Percentiles rank a stretch among this genome's conserved stretches.
These are phyloP conservation scores for Blastocystis sp. DNA, from an alignment of 352 stramenopile species.

Conservation along the genomic window DNA sequence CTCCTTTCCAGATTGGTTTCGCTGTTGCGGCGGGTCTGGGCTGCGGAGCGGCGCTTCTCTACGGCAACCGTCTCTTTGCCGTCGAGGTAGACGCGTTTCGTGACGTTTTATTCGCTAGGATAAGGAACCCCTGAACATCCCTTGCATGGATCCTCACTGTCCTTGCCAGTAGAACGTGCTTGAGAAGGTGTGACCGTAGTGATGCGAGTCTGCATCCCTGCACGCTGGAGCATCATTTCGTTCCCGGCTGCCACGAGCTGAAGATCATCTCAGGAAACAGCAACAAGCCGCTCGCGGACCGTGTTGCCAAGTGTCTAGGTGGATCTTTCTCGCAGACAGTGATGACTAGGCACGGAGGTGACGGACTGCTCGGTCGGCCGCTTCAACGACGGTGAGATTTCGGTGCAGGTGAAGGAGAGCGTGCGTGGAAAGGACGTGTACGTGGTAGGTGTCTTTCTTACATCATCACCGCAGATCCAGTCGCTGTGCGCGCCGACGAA, in stretches of 20 bases:
- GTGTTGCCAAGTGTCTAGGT: slow-evolving; percentile 72
- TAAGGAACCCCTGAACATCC: slow-evolving; percentile 9
- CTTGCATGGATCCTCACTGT: not conserved
- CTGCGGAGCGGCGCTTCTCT: slow-evolving; percentile 29
- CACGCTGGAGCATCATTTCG: slow-evolving; percentile 78
- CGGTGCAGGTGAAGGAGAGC: slow-evolving; percentile 79
- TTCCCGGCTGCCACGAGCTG: slow-evolving; percentile 78
- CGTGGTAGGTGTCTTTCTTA: slow-evolving; percentile 63
- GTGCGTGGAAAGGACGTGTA: slow-evolving; percentile 84
- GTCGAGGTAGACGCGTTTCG: not conserved
- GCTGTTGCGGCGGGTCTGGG: slow-evolving; percentile 37
- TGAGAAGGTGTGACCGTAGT: not conserved
- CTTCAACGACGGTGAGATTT: slow-evolving; percentile 81
- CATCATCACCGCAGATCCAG: slow-evolving; percentile 67
- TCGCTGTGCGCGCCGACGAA: slow-evolving; percentile 78
- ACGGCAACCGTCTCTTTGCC: slow-evolving; percentile 38
- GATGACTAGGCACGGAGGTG: slow-evolving; percentile 67
- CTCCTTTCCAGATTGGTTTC: slow-evolving; percentile 20
- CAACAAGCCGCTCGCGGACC: slow-evolving; percentile 75
- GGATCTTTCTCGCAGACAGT: not conserved
- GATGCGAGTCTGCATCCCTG: slow-evolving; percentile 66
- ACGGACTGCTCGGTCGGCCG: slow-evolving; percentile 74
- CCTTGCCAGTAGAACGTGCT: not conserved
- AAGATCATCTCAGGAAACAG: slow-evolving; percentile 81
- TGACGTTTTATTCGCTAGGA: not conserved